Base-by-base conservation (phyloP, 768 basidiomycete species). In the Calocybe cyanea region DNA sequence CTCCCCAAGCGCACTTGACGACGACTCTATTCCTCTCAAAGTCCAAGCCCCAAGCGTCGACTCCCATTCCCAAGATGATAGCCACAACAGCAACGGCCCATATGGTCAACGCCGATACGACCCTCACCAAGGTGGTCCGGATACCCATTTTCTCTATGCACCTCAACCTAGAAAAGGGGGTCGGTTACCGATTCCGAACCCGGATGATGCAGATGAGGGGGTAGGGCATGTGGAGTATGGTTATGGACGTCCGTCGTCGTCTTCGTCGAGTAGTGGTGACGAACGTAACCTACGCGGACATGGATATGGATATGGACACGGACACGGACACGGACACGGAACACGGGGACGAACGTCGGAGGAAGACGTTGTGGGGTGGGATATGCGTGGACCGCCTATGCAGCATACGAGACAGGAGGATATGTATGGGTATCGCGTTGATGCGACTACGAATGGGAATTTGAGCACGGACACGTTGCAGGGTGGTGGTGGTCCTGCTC, bases 111-210 rank as follows among this genome's bases (percentile, higher is more conserved):
- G 11, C 25, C 25, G 25, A 28, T 28, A 28, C 25, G 25, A 28
- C 25, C 24, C 41, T 4, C 20, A 23, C 38, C n/a, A 40, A 18
- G 13, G 38, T 43, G 44, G 69, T 53, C 78, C 80, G 56, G 7
- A 74, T 77, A 42, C 72, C 72, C 18, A 67, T 52, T 43, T 37
- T 25, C 59, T 83, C 43, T 63, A 75, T 32, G 76, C 78, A 8
- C 81, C 82, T 7, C 68, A 74, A 43, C 80, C 81, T 15, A 67
- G 64, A 32, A 41, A n/a, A 14, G 30, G 17, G 15, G 45, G 14
- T 40, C 51, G 48, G 24, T 51, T 54, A 33, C 47, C 48, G 23
- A 25, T 14, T 18, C 46, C 48, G 28, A 47, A 57, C 17, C 32
- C 23, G 20, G 7, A n/a, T 20, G 25, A 28, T 28, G 11, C 5